phyloP scores from a whole-genome alignment of 306 rosid genomes.

The Cucurbita pepo region DNA sequence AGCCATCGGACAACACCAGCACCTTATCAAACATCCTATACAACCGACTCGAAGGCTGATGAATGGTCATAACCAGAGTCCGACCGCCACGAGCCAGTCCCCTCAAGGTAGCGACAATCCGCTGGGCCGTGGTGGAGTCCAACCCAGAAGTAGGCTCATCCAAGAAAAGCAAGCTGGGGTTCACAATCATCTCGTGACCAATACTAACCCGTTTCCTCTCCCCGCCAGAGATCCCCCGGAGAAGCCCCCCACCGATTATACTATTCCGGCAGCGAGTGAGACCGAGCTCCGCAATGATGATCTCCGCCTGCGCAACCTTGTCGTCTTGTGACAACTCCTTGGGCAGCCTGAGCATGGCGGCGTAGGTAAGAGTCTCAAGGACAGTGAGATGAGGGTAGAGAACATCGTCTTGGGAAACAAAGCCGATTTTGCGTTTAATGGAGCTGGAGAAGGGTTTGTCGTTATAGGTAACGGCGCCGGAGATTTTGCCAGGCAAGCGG shows the following conservation, averaged over 20 bases:
- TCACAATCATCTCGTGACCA: conserved; percentile 78
- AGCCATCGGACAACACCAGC: conserved; percentile 76
- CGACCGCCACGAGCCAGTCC: conserved; percentile 87
- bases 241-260: conserved; percentile 70
- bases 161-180: conserved; percentile 74
- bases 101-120: conserved; percentile 71
- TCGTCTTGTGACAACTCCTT: conserved; percentile 41
- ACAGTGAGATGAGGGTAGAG: conserved; percentile 82
- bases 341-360: conserved; percentile 68
- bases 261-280: conserved; percentile 84
- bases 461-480: neutral
- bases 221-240: conserved; percentile 87
- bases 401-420: conserved; percentile 91
- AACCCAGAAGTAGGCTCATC: conserved; percentile 96
- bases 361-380: conserved; percentile 51
- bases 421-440: conserved; percentile 39
- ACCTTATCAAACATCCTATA: conserved; percentile 78
- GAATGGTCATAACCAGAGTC: conserved; percentile 81
- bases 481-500: neutral
- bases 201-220: conserved; percentile 85
- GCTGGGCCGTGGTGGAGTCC: conserved; percentile 85
- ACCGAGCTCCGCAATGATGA: conserved; percentile 70
- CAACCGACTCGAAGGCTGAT: conserved; percentile 88
- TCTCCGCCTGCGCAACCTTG: conserved; percentile 56
- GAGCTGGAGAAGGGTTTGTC: neutral